Evolutionary conservation across 176 grass and related monocot genomes (phyloP), one percentile per base, ranked within the genome.

Genomic region (Melocanna baccifera): DNA sequence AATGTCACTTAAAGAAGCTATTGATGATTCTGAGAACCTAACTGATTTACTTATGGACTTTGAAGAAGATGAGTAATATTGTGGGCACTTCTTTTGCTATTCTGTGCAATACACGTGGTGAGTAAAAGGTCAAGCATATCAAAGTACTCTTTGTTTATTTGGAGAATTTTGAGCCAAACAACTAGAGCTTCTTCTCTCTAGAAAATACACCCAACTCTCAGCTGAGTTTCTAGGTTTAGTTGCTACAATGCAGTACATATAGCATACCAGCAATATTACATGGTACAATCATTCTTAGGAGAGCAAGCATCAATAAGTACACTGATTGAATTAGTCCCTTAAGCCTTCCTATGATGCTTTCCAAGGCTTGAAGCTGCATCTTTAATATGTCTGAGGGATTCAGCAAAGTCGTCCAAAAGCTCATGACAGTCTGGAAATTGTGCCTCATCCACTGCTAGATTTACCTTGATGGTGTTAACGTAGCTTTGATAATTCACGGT

Each of bases 21-120:
- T 94, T 45, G 78, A 91, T 70, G 92, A 98, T 76, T 94, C 92
- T 56, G 87, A 89, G 82, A n/a, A 94, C 75, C 79, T 96, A 72
- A 94, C 93, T 36, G 87, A 94, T 89, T 92, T 99, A 39, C 72
- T 99, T 77, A 92, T 96, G 91, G 86, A 99, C 52, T 99, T 95
- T 41, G 88, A 94, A 64, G 91, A 90, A 88, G 89, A 91, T 12
- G 91, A 92, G 41, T 89, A 81, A 86, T 30, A 68, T 58, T 75
- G 62, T 65, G 62, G 73, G 50, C 3, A 13, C 30, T 80, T 77
- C 25, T 69, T 37, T 75, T 64, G 53, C 50, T 78, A 66, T 67
- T 67, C 5, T 68, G 67, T 28, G 50, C 47, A 53, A 51, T 36
- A 84, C 75, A 84, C 40, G 55, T 48, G 80, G 74, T 87, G 69